Conservation (phyloP, 305 asterid species). For the Fraxinus angustifolia region DNA sequence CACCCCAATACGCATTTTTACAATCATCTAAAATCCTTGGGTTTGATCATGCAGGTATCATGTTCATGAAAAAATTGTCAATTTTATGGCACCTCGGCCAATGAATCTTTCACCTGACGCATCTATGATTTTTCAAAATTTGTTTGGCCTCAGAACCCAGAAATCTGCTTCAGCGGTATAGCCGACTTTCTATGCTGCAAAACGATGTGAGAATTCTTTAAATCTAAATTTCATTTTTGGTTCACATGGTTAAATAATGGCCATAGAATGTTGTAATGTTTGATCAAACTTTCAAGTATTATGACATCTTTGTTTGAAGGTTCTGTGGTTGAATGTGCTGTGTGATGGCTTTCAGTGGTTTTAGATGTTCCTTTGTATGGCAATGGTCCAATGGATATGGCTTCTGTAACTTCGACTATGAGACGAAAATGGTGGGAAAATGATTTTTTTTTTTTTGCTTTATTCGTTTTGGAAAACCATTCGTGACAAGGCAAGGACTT, state of each 20-base stretch:
- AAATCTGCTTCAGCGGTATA: constrained; percentile 34
- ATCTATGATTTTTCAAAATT: constrained; percentile 49
- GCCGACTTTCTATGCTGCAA: background rate
- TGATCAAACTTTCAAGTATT: background rate
- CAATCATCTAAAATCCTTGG: background rate
- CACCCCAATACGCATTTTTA: background rate
- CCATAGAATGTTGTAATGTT: no score
- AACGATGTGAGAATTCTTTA: background rate
- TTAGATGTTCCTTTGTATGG: background rate
- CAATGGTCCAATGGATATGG: background rate
- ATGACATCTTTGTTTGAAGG: background rate
- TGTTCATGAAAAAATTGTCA: constrained; percentile 83
- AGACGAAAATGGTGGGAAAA: background rate
- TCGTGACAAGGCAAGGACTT: no score
- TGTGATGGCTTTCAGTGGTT: background rate
- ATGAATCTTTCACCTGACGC: constrained; percentile 56
- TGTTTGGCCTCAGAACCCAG: constrained; percentile 62
- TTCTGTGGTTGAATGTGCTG: background rate
- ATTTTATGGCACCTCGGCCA: constrained; percentile 85
- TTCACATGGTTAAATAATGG: no score
- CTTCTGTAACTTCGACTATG: background rate
- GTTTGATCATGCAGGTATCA: constrained; percentile 53
- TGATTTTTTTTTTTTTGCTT: no score
- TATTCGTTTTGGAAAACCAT: no score
- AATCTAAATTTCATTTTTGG: background rate